A percentile compares a stretch with the other conserved stretches of the same genome.
These are phyloP conservation scores for Aspergillus floridensis DNA, from an alignment of 2,329 filamentous ascomycete species.

Conservation along the genomic window DNA sequence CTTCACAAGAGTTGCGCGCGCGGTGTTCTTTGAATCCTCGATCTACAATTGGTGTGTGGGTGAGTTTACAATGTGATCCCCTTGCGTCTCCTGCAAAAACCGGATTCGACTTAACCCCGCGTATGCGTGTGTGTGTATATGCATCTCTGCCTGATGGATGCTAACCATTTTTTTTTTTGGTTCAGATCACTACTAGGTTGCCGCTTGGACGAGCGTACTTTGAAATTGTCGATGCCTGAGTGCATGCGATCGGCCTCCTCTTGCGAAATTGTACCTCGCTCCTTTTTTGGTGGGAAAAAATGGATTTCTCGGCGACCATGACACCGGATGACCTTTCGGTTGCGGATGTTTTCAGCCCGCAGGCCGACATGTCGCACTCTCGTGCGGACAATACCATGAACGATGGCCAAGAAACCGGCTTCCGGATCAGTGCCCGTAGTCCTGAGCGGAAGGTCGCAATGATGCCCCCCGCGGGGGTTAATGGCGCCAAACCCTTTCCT, in stretches of 20 bases:
- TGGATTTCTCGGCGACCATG: conserved; percentile 22
- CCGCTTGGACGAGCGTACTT: conserved; percentile 3
- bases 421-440: conserved; percentile 29
- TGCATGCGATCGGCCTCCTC: conserved; percentile 11
- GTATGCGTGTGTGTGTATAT: neutral
- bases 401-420: conserved; percentile 23
- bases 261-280: conserved; percentile 7
- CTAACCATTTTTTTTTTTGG: neutral
- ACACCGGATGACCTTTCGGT: conserved; percentile 37
- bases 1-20: neutral
- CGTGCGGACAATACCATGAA: conserved; percentile 21
- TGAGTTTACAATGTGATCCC: neutral
- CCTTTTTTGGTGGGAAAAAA: conserved; percentile 7
- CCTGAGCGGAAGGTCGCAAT: conserved; percentile 22
- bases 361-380: conserved; percentile 33
- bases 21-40: neutral
- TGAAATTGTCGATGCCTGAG: conserved; percentile 11
- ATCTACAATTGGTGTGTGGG: neutral
- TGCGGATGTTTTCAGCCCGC: conserved; percentile 40
- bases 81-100: neutral
- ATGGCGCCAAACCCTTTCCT: conserved; percentile 28
- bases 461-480: conserved; percentile 10
- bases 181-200: conserved; percentile 4
- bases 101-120: neutral
- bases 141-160: neutral